Evolutionary conservation across 768 basidiomycete species (phyloP).

Genomic region (Multifurca ochricompacta): DNA sequence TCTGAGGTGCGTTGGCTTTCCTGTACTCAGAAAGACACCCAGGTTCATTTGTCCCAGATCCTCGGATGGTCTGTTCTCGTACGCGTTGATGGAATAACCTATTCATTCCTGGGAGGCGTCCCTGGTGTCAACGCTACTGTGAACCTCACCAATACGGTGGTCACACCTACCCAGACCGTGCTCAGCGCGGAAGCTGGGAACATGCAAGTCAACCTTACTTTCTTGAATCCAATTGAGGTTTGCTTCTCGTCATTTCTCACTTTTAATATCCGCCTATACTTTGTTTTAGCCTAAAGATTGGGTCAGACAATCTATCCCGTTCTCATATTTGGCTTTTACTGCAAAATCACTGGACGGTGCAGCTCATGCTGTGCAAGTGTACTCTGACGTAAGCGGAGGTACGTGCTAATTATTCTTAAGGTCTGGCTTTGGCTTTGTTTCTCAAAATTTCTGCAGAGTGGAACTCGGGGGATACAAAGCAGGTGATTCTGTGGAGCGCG

Average conservation of each 20-base stretch:
- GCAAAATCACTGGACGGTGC: conserved; percentile 28
- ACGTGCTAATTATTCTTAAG: neutral
- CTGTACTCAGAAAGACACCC: neutral
- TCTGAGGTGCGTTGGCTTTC: neutral
- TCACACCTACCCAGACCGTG: conserved; percentile 33
- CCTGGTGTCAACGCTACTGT: neutral
- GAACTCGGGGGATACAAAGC: conserved; percentile 19
- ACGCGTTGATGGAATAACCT: conserved; percentile 12
- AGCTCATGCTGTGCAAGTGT: conserved; percentile 31
- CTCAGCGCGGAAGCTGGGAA: conserved; percentile 30
- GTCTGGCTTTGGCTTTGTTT: neutral
- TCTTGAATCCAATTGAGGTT: conserved; percentile 35
- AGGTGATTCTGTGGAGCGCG: conserved; percentile 6
- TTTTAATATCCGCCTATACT: neutral
- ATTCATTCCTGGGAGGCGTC: conserved; percentile 18
- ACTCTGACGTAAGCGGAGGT: conserved; percentile 35
- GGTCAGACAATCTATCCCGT: conserved; percentile 34
- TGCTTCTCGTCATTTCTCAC: neutral
- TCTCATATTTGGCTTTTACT: conserved; percentile 31
- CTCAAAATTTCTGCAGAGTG: too few species aligned
- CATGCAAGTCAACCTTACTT: conserved; percentile 32
- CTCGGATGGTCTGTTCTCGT: conserved; percentile 13
- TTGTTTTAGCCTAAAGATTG: conserved; percentile 29
- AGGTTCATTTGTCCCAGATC: neutral
- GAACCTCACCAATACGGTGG: conserved; percentile 21